Conservation (phyloP, 768 basidiomycete genomes). For the Cystobasidium tubakii region DNA sequence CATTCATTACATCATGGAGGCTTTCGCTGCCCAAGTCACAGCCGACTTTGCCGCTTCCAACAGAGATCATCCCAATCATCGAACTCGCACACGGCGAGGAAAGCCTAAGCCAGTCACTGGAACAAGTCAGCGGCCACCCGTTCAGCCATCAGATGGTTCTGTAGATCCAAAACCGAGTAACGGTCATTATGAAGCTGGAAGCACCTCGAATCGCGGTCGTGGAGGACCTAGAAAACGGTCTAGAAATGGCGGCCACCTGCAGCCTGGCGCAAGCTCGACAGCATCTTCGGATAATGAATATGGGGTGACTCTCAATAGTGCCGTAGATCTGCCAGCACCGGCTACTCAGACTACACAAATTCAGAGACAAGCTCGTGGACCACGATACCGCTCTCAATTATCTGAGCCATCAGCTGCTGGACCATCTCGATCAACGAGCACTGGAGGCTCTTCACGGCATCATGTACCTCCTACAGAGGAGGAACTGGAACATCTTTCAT, state of each 20-base stretch:
- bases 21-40: constrained; percentile 24
- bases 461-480: constrained; percentile 21
- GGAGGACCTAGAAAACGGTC: not conserved
- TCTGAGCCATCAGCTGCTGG: constrained; percentile 12
- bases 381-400: constrained; percentile 32
- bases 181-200: not conserved
- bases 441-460: not conserved
- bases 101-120: not conserved
- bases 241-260: not conserved
- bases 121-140: not conserved
- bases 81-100: not conserved
- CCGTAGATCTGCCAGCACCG: constrained; percentile 19
- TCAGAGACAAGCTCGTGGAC: not conserved
- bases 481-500: constrained; percentile 26
- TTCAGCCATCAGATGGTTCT: not conserved
- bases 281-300: constrained; percentile 10
- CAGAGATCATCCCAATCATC: constrained; percentile 5
- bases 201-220: not conserved
- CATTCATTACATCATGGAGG: constrained; percentile 31
- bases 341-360: constrained; percentile 19
- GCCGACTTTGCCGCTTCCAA: constrained; percentile 26
- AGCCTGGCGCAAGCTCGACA: constrained; percentile 9
- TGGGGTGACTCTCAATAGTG: not conserved
- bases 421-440: constrained; percentile 6
- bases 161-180: not conserved